These are phyloP conservation scores for Oenanthe javanica DNA, from an alignment of 140 eudicot species.

Conservation along the genomic window DNA sequence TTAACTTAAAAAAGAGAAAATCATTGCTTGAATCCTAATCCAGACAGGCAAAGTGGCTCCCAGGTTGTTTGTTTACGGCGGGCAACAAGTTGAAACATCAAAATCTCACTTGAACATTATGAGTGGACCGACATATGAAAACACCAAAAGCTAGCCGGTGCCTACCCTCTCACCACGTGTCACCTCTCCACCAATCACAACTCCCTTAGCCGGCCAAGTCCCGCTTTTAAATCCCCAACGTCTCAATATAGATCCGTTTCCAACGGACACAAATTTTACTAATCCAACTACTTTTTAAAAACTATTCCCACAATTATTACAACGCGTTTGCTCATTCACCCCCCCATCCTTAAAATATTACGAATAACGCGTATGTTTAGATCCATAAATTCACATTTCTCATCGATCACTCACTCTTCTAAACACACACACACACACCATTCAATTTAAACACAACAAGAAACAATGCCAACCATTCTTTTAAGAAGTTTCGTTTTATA, in stretches of 20 bases:
- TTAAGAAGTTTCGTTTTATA: not conserved
- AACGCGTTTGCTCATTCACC: not conserved
- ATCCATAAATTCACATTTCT: not conserved
- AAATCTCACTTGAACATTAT: too few species aligned
- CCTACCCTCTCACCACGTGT: not conserved
- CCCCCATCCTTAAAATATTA: not conserved
- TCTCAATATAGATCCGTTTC: not conserved
- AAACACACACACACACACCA: not conserved
- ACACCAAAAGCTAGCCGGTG: not conserved
- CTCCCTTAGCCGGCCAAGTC: not conserved
- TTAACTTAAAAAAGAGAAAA: too few species aligned
- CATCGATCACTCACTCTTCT: not conserved
- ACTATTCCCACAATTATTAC: not conserved
- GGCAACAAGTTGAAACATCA: too few species aligned
- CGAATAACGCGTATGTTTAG: not conserved
- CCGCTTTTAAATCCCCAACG: not conserved
- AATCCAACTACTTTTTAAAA: not conserved
- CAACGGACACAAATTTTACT: not conserved
- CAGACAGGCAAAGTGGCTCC: too few species aligned
- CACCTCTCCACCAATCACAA: not conserved
- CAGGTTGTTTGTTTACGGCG: too few species aligned
- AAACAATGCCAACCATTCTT: not conserved
- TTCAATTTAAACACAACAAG: not conserved
- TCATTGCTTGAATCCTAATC: too few species aligned
- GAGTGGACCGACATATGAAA: too few species aligned